Evolutionary conservation across 73 alveolate species (phyloP), one percentile per base, ranked within the genome.

Genomic region (Uronychia setigera): DNA sequence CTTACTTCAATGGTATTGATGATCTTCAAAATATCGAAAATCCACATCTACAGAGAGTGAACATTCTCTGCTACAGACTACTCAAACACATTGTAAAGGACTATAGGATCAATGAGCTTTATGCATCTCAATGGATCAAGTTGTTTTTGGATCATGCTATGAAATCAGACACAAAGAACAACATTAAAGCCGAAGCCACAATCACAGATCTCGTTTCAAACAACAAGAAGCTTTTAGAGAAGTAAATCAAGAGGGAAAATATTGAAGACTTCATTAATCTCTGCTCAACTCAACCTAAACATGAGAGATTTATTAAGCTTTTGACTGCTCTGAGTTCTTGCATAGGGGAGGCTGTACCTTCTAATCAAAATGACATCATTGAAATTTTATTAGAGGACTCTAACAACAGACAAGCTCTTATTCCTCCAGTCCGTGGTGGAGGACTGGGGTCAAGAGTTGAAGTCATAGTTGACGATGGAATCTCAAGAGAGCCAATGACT

Each of bases 71-170:
- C 76, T 80, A 87, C 77, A 75, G 84, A 26, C 77, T 91, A 0
- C 83, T 91, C 0, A 87, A 87, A 46, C 86, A 87, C 76, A 76
- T 87, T 32, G 93, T 91, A 0, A 81, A 86, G 32, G 93, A 89
- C 78, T 91, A 91, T 60, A 85, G 88, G 58, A 77, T 84, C 31
- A 91, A 91, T 60, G 96, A 91, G 77, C 79, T 91, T 67, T 91
- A 91, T 34, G 93, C 96, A n/a, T 82, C 94, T 31, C 77, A 91
- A 32, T 91, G 96, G 96, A 90, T 86, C 28, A 85, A 85, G 57
- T 78, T 90, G 29, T 90, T 87, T 86, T 81, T 90, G 58, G 84
- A 83, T 74, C 87, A 90, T 26, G 92, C 96, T 0, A 85, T 86
- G 93, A 77, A 75, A 33, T 58, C 93, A 14, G 82, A 67, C 13